Percentiles rank a stretch among this genome's conserved stretches.
phyloP scores from a whole-genome alignment of 1,139 yeast species.

The Magnusiomyces suaveolens region DNA sequence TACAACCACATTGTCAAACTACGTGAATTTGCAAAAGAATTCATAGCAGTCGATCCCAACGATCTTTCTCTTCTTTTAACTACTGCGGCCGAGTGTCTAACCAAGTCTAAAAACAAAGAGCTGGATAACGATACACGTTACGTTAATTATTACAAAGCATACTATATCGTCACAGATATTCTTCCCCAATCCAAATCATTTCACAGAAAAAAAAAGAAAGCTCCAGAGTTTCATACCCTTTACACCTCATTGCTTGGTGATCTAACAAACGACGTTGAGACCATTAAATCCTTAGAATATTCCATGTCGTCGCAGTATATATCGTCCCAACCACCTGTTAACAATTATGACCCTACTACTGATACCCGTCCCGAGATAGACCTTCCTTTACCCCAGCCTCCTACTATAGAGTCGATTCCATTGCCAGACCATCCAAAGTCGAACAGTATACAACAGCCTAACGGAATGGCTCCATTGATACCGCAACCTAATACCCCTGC shows the following conservation, averaged over 20 bases:
- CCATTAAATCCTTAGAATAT: neutral
- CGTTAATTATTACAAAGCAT: neutral
- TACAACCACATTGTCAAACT: neutral
- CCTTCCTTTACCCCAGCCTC: neutral
- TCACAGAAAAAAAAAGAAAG: neutral
- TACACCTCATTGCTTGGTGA: neutral
- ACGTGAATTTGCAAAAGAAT: neutral
- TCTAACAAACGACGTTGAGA: neutral
- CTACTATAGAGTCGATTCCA: neutral
- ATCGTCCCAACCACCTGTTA: neutral
- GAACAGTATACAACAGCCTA: neutral
- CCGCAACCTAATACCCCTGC: conserved; percentile 2
- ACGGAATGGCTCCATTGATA: neutral
- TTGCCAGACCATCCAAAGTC: neutral
- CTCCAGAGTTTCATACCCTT: neutral
- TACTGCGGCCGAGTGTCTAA: neutral
- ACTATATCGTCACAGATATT: neutral
- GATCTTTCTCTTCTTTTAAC: neutral
- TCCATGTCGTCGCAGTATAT: neutral
- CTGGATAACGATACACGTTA: neutral
- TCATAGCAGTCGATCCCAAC: neutral
- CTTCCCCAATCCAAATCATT: neutral
- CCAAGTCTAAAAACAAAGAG: neutral
- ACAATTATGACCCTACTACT: neutral
- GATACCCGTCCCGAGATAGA: neutral